phyloP scores from a whole-genome alignment of 2,329 filamentous ascomycete genomes.

The Thermoascus crustaceus region DNA sequence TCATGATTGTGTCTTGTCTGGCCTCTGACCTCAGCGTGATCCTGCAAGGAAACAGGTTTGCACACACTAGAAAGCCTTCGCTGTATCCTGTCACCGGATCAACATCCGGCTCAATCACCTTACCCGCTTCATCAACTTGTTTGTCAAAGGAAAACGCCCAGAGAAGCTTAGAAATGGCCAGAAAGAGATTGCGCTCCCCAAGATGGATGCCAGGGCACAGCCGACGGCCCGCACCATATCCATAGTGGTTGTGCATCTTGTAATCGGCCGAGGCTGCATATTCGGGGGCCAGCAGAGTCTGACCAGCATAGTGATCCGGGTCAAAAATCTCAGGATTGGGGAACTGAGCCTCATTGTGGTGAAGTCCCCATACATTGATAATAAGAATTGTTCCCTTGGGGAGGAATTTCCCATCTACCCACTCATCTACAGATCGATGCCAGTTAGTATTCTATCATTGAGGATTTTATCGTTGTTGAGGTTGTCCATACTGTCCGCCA shows the following conservation, averaged over 20 bases:
- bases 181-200: constrained; percentile 42
- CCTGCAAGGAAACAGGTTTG: constrained; percentile 25
- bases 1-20: constrained; percentile 23
- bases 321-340: constrained; percentile 25
- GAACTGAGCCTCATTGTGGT: constrained; percentile 39
- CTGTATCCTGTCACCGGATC: constrained; percentile 16
- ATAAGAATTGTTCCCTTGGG: constrained; percentile 40
- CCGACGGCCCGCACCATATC: constrained; percentile 16
- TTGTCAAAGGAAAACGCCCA: constrained; percentile 37
- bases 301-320: constrained; percentile 20
- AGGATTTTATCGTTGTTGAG: too few species aligned
- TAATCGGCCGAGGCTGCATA: constrained; percentile 20
- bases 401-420: constrained; percentile 37
- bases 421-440: constrained; percentile 29
- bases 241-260: constrained; percentile 25
- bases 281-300: constrained; percentile 15
- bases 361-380: constrained; percentile 38
- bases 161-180: constrained; percentile 42
- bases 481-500: constrained; percentile 16
- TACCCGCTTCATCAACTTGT: constrained; percentile 19
- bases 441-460: neutral
- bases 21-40: constrained; percentile 21
- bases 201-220: constrained; percentile 39
- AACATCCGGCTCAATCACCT: constrained; percentile 16
- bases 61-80: constrained; percentile 27